A percentile compares a stretch with the other conserved stretches of the same genome.
phyloP scores from a whole-genome alignment of 2,329 filamentous ascomycete species.

The Thielaviopsis populi region DNA sequence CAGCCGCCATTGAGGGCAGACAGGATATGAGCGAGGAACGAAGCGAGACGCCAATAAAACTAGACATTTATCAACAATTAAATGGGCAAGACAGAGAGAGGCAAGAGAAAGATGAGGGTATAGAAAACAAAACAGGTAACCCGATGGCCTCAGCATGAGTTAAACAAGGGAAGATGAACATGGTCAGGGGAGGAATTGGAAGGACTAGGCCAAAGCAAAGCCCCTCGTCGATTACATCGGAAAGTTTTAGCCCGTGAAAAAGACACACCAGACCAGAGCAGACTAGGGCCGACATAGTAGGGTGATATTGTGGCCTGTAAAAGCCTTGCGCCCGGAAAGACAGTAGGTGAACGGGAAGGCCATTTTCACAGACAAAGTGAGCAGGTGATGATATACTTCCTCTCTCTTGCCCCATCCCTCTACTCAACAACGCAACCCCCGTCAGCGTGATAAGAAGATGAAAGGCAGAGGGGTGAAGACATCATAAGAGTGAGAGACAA shows the following conservation, averaged over 20 bases:
- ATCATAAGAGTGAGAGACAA: background rate
- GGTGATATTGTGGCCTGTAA: background rate
- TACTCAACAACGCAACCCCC: background rate
- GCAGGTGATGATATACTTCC: background rate
- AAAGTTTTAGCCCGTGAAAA: background rate
- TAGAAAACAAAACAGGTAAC: background rate
- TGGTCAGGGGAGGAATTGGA: constrained; percentile 1
- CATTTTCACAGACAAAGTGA: background rate
- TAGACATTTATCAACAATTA: background rate
- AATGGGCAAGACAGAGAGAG: background rate
- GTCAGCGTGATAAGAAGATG: background rate
- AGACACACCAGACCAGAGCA: background rate
- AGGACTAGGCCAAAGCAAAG: background rate
- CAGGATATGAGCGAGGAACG: background rate
- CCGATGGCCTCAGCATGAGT: background rate
- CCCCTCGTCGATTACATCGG: background rate
- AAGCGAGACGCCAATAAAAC: background rate
- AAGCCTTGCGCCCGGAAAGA: background rate
- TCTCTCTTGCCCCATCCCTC: background rate
- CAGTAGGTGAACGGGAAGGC: background rate
- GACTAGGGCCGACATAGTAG: background rate
- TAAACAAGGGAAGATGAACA: background rate
- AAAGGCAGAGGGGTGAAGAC: background rate
- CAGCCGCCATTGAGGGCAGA: background rate
- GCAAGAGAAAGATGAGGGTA: background rate